A percentile compares a stretch with the other conserved stretches of the same genome.
Conservation (phyloP, 495 filamentous ascomycete genomes). For the Lophium mytilinum region DNA sequence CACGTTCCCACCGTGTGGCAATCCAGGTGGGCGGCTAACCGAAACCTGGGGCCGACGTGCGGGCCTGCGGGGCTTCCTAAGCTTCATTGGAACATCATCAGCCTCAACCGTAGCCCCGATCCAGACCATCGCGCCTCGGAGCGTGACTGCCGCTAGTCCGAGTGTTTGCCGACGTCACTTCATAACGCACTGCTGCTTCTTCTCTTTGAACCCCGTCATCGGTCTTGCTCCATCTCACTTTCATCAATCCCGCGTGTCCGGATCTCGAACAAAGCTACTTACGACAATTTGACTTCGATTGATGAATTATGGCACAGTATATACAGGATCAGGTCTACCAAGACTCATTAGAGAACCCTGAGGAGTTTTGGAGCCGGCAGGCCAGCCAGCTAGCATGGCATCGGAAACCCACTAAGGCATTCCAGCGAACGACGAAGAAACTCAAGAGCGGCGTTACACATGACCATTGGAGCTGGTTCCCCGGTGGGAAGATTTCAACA, state of each 20-base stretch:
- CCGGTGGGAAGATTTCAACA: conserved; percentile 80
- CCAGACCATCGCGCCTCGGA: not conserved
- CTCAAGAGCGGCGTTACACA: conserved; percentile 44
- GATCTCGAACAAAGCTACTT: no score
- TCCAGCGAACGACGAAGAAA: conserved; percentile 40
- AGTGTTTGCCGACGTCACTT: not conserved
- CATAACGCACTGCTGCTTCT: not conserved
- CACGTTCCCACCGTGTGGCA: no score
- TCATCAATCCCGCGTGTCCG: not conserved
- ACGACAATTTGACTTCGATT: no score
- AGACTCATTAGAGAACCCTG: conserved; percentile 51
- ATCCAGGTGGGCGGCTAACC: not conserved
- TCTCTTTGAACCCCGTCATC: not conserved
- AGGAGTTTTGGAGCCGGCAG: conserved; percentile 70
- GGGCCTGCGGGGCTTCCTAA: not conserved
- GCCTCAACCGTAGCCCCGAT: not conserved
- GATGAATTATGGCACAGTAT: conserved; percentile 23
- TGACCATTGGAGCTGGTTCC: conserved; percentile 78
- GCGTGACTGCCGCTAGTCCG: not conserved
- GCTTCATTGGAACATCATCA: not conserved
- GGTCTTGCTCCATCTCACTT: not conserved
- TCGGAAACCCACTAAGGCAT: conserved; percentile 48
- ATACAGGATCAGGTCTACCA: conserved; percentile 31
- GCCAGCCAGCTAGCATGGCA: conserved; percentile 74
- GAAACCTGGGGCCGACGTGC: not conserved